phyloP scores from a whole-genome alignment of 2,329 filamentous ascomycete species.

The Sarocladium kiliense region DNA sequence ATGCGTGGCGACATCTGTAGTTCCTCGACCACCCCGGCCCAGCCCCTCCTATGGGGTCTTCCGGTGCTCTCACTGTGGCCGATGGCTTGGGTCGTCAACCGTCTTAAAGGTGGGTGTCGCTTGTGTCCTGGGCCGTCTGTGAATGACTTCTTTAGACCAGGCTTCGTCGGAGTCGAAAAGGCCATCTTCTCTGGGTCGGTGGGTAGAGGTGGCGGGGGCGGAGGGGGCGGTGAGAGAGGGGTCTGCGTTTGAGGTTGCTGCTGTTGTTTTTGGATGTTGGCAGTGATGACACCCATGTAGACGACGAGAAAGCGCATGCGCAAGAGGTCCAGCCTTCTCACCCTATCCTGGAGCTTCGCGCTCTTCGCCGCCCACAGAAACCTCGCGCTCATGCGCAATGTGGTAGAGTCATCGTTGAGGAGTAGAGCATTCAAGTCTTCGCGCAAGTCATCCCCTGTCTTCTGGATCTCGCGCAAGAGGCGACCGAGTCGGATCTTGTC shows the following conservation, averaged over 20 bases:
- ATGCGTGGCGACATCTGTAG: slow-evolving; percentile 56
- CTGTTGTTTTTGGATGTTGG: slow-evolving; percentile 28
- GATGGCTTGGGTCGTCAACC: slow-evolving; percentile 49
- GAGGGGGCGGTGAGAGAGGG: slow-evolving; percentile 18
- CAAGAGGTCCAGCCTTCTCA: slow-evolving; percentile 54
- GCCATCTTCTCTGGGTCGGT: slow-evolving; percentile 30
- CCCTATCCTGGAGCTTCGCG: slow-evolving; percentile 48
- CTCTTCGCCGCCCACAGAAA: slow-evolving; percentile 55
- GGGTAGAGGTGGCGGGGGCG: slow-evolving; percentile 21
- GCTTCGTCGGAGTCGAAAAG: slow-evolving; percentile 22
- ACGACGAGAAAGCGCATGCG: slow-evolving; percentile 61
- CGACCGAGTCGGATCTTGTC: slow-evolving; percentile 56
- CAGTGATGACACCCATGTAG: slow-evolving; percentile 55
- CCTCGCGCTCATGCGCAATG: slow-evolving; percentile 42
- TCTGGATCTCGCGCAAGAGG: slow-evolving; percentile 58
- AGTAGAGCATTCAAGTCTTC: slow-evolving; percentile 53
- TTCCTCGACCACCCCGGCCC: slow-evolving; percentile 60
- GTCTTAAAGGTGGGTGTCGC: slow-evolving; percentile 39
- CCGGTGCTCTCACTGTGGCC: slow-evolving; percentile 45
- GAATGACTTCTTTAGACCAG: slow-evolving; percentile 33
- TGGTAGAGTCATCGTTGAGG: slow-evolving; percentile 36
- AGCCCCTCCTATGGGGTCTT: slow-evolving; percentile 46
- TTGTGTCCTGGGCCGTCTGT: slow-evolving; percentile 33
- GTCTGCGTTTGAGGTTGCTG: slow-evolving; percentile 9
- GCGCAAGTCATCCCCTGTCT: slow-evolving; percentile 53